Conservation (phyloP, 305 asterid genomes). For the Fraxinus albicans region DNA sequence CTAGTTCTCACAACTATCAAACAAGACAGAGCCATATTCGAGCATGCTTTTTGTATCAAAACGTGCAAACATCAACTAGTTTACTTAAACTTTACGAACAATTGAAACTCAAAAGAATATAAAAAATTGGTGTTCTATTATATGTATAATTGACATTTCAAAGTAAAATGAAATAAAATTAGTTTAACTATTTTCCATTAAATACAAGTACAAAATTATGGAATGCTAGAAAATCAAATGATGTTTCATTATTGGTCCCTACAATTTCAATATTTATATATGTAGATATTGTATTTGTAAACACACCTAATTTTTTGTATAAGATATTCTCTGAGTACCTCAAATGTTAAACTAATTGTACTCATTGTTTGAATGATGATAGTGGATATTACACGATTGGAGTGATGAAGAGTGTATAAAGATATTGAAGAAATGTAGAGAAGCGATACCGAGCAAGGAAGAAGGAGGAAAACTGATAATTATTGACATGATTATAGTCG, state of each 20-base stretch:
- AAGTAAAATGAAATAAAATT: not conserved
- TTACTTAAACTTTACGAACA: not conserved
- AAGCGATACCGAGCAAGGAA: slow-evolving; percentile 27
- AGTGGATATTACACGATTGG: slow-evolving; percentile 44
- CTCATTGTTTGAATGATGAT: not conserved
- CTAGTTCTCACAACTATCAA: not conserved
- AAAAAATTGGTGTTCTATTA: too few relatives aligned
- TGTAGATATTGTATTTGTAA: not conserved
- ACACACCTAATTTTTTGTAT: not conserved
- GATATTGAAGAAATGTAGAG: slow-evolving; percentile 37
- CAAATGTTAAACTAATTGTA: not conserved
- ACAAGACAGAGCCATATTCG: not conserved
- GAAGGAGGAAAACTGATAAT: slow-evolving; percentile 35
- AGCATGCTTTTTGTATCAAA: not conserved
- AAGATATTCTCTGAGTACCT: not conserved
- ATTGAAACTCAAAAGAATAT: too few relatives aligned
- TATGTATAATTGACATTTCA: not conserved
- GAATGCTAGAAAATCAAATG: not conserved
- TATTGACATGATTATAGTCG: slow-evolving; percentile 24
- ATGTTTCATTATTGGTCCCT: not conserved
- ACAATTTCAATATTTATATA: not conserved
- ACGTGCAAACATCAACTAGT: not conserved
- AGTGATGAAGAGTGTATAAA: slow-evolving; percentile 26
- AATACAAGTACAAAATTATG: not conserved
- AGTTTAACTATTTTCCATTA: not conserved